Percentiles rank a stretch among this genome's conserved stretches.
Evolutionary conservation across 73 alveolate genomes (phyloP).

Genomic region (Paramecium biaurelia): DNA sequence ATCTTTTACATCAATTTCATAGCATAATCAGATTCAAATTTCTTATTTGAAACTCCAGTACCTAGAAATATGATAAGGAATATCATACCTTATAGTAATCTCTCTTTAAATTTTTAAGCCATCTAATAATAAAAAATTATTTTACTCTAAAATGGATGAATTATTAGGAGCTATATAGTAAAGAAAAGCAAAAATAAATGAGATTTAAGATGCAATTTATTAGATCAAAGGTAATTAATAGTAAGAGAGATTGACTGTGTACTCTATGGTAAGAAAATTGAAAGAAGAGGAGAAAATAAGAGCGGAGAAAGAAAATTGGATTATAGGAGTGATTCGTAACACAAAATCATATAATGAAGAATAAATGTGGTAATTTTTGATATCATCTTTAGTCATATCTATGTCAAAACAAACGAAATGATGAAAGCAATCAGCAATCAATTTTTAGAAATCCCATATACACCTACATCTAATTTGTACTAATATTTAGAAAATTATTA

Average conservation of each 20-base stretch:
- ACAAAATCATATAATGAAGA: neutral
- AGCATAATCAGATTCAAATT: constrained; percentile 10
- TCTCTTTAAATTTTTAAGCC: constrained; percentile 20
- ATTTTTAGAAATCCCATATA: neutral
- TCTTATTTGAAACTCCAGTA: constrained; percentile 10
- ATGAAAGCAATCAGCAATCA: neutral
- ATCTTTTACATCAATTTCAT: constrained; percentile 7
- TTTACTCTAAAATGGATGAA: neutral
- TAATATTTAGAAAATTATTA: neutral
- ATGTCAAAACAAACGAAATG: neutral
- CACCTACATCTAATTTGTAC: neutral
- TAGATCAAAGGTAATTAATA: neutral
- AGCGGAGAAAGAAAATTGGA: neutral
- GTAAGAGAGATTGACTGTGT: neutral
- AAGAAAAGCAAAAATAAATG: neutral
- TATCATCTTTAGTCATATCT: neutral
- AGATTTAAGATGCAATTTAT: neutral
- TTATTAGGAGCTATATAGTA: neutral
- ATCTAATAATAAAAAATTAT: constrained; percentile 17
- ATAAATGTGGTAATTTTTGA: neutral
- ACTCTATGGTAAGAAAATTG: neutral
- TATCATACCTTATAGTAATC: neutral
- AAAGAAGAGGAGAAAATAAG: constrained; percentile 16
- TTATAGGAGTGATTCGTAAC: neutral
- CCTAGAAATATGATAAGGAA: neutral